Conservation (phyloP, 495 filamentous ascomycete species). For the Xylaria palmicola region DNA sequence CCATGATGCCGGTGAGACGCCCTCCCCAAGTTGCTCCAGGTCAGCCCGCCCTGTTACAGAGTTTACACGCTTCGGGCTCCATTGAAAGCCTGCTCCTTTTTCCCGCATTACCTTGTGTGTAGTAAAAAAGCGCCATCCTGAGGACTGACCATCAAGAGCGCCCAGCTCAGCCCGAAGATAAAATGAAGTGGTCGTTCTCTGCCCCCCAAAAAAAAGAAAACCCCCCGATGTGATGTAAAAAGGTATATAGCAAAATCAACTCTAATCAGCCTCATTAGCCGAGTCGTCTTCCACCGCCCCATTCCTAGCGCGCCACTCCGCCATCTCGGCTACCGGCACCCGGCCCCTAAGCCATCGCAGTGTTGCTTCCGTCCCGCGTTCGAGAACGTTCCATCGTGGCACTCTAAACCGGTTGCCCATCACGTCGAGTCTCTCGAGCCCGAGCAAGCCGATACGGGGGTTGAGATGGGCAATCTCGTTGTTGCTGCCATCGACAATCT, state of each 20-base stretch:
- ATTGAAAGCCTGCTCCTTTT: too few relatives aligned
- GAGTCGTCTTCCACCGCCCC: slow-evolving; percentile 34
- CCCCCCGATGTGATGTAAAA: too few relatives aligned
- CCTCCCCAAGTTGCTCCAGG: too few relatives aligned
- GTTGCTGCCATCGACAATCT: slow-evolving; percentile 72
- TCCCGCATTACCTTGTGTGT: too few relatives aligned
- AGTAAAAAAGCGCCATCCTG: too few relatives aligned
- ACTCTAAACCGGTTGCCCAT: slow-evolving; percentile 82
- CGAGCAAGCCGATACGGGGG: slow-evolving; percentile 72
- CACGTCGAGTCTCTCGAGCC: slow-evolving; percentile 58
- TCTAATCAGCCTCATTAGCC: slow-evolving; percentile 32
- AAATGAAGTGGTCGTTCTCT: too few relatives aligned
- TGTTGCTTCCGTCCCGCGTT: slow-evolving; percentile 85
- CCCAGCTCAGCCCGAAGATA: too few relatives aligned
- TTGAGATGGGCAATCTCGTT: slow-evolving; percentile 80
- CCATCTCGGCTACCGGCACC: slow-evolving; percentile 67
- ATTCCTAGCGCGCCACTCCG: slow-evolving; percentile 41
- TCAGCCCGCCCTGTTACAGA: too few relatives aligned
- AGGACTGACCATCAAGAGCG: too few relatives aligned
- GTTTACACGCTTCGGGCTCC: too few relatives aligned
- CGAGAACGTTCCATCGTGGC: slow-evolving; percentile 80
- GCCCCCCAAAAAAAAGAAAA: too few relatives aligned
- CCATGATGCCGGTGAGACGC: too few relatives aligned
- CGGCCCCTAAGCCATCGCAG: slow-evolving; percentile 78
- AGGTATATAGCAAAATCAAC: slow-evolving; percentile 2